Evolutionary conservation across 2,329 filamentous ascomycete genomes (phyloP).

Genomic region (Lecanosticta acicola): DNA sequence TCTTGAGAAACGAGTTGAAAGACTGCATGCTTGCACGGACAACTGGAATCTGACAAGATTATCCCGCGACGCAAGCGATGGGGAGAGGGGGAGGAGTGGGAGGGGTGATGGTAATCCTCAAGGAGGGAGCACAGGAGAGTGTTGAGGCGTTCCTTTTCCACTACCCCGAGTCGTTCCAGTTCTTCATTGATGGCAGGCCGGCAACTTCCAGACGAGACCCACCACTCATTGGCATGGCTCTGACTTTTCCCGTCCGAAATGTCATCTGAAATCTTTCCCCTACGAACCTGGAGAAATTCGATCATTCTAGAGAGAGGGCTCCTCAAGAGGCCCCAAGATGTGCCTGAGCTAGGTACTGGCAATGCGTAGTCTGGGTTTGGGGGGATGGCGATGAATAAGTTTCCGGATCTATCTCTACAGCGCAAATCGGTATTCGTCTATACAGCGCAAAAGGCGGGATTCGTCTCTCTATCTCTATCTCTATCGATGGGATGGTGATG

Average conservation of each 20-base stretch:
- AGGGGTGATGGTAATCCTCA: background rate
- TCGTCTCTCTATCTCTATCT: constrained; percentile 1
- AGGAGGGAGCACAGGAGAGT: too few relatives aligned
- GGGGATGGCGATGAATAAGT: constrained; percentile 12
- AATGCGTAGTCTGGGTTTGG: constrained; percentile 14
- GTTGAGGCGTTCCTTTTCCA: constrained; percentile 40
- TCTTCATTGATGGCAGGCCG: constrained; percentile 40
- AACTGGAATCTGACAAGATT: too few relatives aligned
- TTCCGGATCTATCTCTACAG: too few relatives aligned
- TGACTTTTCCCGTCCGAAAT: constrained; percentile 50
- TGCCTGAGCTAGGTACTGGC: constrained; percentile 14
- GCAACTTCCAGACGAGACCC: constrained; percentile 43
- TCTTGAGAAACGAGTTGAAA: too few relatives aligned
- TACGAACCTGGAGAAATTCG: constrained; percentile 42
- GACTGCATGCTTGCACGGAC: too few relatives aligned
- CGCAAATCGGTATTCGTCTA: too few relatives aligned
- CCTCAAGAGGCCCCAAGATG: constrained; percentile 12
- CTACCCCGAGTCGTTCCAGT: constrained; percentile 45
- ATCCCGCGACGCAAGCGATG: too few relatives aligned
- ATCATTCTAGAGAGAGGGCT: constrained; percentile 48
- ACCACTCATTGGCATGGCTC: constrained; percentile 41
- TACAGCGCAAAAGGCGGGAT: too few relatives aligned
- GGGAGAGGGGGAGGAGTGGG: background rate
- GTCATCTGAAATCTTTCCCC: constrained; percentile 45
- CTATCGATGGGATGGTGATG: too few relatives aligned